Evolutionary conservation across 179 eudicot species (phyloP).

Genomic region (Drosera spatulata): DNA sequence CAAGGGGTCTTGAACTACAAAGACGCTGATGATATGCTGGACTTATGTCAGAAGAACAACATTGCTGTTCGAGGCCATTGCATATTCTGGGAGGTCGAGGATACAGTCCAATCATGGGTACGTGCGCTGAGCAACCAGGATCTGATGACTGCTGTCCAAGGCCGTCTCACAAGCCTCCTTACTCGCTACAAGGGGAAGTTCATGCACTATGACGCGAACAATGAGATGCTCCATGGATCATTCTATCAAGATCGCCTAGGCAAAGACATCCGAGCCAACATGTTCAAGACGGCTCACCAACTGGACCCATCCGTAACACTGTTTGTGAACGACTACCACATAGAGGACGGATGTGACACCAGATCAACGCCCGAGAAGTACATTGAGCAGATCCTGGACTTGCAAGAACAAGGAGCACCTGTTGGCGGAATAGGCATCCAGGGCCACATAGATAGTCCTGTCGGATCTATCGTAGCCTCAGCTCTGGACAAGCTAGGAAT

Average conservation of each 20-base stretch:
- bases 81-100: constrained; percentile 79
- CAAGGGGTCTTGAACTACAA: constrained; percentile 59
- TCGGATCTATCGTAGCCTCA: constrained; percentile 68
- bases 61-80: constrained; percentile 74
- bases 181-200: constrained; percentile 77
- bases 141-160: constrained; percentile 46
- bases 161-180: constrained; percentile 56
- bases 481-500: constrained; percentile 62
- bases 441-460: constrained; percentile 75
- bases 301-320: constrained; percentile 60
- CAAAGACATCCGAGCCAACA: constrained; percentile 48
- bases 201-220: constrained; percentile 82
- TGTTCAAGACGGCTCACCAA: constrained; percentile 69
- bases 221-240: constrained; percentile 86
- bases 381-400: constrained; percentile 47
- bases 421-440: constrained; percentile 84
- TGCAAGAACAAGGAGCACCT: constrained; percentile 75
- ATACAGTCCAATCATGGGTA: constrained; percentile 54
- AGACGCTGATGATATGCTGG: constrained; percentile 68
- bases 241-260: constrained; percentile 67
- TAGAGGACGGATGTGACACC: constrained; percentile 73
- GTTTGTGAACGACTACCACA: constrained; percentile 78
- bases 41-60: constrained; percentile 43
- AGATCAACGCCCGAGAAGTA: constrained; percentile 70
- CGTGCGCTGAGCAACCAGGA: constrained; percentile 32